Evolutionary conservation across 2,329 filamentous ascomycete species (phyloP), one percentile per base, ranked within the genome.

Genomic region (Ceratocystis destructans): DNA sequence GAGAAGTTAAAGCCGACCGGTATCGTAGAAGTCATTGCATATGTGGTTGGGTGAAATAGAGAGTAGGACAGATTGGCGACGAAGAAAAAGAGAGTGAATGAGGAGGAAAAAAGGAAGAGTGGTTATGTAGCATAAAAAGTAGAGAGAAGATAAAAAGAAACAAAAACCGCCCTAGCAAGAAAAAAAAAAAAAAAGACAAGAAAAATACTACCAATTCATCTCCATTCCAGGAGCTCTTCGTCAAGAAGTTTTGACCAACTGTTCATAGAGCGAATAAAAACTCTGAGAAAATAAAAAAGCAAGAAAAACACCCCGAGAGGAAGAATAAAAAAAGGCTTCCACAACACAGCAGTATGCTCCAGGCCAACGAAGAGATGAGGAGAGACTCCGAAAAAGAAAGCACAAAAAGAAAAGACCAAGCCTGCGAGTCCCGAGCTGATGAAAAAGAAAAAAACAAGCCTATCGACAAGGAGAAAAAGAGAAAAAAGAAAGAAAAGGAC

Each of bases 131-230:
- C 64, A 12, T 53, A 62, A 53, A 50, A 62, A 62, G 44, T 45
- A 62, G 45, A 65, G 31, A 41, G 17, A 55, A 41, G 41, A 46
- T n/a, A 67, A 61, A 28, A 59, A 68, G 45, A 65, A 44, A 8
- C 37, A 41, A 61, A n/a, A 37, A 20, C 53, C 55, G 15, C 63
- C 64, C 28, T 61, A 44, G 17, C 20, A 61, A 64, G 50, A 64
- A 37, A 59, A 45, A 59, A 61, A 61, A 65, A 25, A 64, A 25
- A 28, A 59, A 41, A 64, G 22, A 33, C 62, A 57, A 25, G 59
- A 61, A 44, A 64, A 45, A 48, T 15, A 46, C 59, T 28, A 41
- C 37, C 37, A 41, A 63, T 28, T 37, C 59, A 55, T 45, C 25
- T 66, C 41, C 65, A 46, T 59, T 20, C 25, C 17, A 59, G 50